Percentiles rank a stretch among this genome's conserved stretches.
These are phyloP conservation scores for Didymella pinodella DNA, from an alignment of 2,329 filamentous ascomycete species.

Conservation along the genomic window DNA sequence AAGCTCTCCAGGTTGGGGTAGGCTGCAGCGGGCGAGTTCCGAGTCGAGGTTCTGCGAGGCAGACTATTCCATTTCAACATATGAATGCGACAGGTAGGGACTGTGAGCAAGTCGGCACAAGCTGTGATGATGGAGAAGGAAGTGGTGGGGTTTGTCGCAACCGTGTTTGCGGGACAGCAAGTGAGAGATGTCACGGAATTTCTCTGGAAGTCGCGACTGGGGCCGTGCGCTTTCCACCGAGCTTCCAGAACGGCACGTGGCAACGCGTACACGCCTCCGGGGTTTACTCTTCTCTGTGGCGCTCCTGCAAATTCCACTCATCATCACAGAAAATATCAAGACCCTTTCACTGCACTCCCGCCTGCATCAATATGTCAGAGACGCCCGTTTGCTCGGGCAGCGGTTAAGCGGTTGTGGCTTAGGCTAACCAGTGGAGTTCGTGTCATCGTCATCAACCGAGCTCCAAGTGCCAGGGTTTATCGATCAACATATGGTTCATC, in stretches of 20 bases:
- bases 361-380: neutral
- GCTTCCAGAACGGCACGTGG: constrained; percentile 8
- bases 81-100: constrained; percentile 15
- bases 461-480: constrained; percentile 12
- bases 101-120: constrained; percentile 9
- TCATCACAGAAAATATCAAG: neutral
- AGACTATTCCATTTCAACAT: constrained; percentile 35
- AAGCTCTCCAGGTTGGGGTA: constrained; percentile 27
- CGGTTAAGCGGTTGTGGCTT: constrained; percentile 31
- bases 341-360: neutral
- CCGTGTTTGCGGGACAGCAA: constrained; percentile 17
- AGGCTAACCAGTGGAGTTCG: constrained; percentile 20
- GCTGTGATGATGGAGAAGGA: constrained; percentile 25
- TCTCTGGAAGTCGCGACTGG: constrained; percentile 19
- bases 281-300: neutral
- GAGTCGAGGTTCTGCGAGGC: constrained; percentile 18
- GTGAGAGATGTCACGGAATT: constrained; percentile 19
- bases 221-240: constrained; percentile 10
- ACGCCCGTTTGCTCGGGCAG: neutral
- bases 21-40: constrained; percentile 34
- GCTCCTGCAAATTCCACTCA: neutral
- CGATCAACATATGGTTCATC: constrained; percentile 2
- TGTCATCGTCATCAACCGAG: constrained; percentile 25
- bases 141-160: constrained; percentile 20
- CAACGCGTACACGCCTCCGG: constrained; percentile 3